Conservation (phyloP, 139 green algal genomes). For the Ulvella scutata region DNA sequence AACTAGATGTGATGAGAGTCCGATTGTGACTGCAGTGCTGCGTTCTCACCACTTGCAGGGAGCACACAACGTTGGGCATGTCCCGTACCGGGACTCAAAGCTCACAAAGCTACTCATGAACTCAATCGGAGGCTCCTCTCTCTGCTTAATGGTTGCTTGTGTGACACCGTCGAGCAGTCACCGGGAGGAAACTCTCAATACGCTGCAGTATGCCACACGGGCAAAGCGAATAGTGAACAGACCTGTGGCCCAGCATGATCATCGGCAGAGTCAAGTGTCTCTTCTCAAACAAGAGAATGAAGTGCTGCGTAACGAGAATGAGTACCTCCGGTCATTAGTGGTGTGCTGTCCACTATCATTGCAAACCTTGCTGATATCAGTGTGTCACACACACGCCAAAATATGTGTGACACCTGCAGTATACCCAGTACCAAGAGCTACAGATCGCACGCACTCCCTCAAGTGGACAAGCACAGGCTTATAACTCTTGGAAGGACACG, state of each 20-base stretch:
- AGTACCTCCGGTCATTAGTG: background rate
- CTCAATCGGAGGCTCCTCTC: conserved; percentile 31
- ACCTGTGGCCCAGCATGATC: background rate
- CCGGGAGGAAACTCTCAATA: background rate
- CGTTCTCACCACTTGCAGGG: background rate
- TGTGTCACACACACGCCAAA: no score
- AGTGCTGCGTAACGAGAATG: background rate
- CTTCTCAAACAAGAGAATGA: background rate
- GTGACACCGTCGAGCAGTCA: background rate
- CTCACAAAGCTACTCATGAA: conserved; percentile 86
- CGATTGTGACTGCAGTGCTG: no score
- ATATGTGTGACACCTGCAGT: no score
- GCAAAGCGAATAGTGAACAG: background rate
- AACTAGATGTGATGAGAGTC: no score
- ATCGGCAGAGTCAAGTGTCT: background rate
- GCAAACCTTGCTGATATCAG: no score
- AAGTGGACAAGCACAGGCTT: background rate
- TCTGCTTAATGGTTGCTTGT: background rate
- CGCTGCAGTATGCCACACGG: background rate
- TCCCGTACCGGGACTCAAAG: conserved; percentile 54
- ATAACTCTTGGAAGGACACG: no score
- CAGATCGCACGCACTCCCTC: background rate
- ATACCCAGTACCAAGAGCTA: background rate
- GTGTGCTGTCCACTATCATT: background rate
- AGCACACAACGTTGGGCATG: background rate